Conservation (phyloP, 2,329 filamentous ascomycete genomes). For the Purpureocillium takamizusanense region DNA sequence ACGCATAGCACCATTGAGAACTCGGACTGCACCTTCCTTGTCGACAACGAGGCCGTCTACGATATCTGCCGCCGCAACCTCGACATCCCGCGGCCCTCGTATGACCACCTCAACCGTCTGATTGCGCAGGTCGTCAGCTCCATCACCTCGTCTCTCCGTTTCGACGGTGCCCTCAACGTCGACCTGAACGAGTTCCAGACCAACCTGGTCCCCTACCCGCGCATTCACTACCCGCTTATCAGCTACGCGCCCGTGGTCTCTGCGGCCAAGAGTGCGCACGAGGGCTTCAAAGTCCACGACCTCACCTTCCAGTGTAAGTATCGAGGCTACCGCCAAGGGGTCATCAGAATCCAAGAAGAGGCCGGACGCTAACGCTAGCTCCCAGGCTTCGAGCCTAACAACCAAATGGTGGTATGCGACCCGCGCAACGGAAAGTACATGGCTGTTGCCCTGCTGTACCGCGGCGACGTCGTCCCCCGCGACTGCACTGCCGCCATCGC, state of each 20-base stretch:
- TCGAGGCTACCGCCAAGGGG: conserved; percentile 14
- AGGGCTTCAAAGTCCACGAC: conserved; percentile 80
- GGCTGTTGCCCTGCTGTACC: conserved; percentile 64
- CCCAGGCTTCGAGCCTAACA: conserved; percentile 65
- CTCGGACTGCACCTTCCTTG: conserved; percentile 70
- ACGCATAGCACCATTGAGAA: conserved; percentile 71
- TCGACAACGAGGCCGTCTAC: conserved; percentile 68
- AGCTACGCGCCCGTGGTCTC: conserved; percentile 65
- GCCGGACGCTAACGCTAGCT: no score
- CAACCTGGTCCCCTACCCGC: conserved; percentile 64
- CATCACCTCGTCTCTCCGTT: conserved; percentile 63
- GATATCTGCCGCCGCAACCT: conserved; percentile 67
- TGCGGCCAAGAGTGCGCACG: conserved; percentile 68
- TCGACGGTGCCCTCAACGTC: conserved; percentile 65
- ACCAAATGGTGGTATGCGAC: conserved; percentile 71
- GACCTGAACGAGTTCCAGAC: conserved; percentile 73
- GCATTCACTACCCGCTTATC: conserved; percentile 67
- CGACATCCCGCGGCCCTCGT: conserved; percentile 59
- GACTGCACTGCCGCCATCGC: conserved; percentile 61
- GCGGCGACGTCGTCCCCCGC: conserved; percentile 61
- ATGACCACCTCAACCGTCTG: conserved; percentile 63
- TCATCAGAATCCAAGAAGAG: no score
- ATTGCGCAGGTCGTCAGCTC: conserved; percentile 69
- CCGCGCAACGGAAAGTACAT: conserved; percentile 70
- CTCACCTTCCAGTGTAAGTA: conserved; percentile 63